phyloP scores from a whole-genome alignment of 371 early-diverging fungal genomes.

The Chytridium lagenaria region DNA sequence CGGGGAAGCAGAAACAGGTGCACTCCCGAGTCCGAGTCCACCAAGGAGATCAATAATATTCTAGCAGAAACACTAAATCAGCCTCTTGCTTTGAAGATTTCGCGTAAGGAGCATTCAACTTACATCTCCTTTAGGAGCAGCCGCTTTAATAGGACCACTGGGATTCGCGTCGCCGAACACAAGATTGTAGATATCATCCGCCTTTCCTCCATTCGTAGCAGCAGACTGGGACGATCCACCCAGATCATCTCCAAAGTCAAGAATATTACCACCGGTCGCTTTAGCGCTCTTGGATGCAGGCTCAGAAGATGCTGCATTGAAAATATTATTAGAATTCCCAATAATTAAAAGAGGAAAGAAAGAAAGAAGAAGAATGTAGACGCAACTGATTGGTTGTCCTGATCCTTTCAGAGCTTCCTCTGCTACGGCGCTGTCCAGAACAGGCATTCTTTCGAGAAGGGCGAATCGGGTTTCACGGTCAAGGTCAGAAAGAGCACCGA shows the following conservation, averaged over 20 bases:
- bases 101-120: slow-evolving; percentile 38
- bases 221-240: slow-evolving; percentile 23
- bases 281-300: not conserved
- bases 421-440: slow-evolving; percentile 68
- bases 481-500: slow-evolving; percentile 71
- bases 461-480: slow-evolving; percentile 68
- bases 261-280: slow-evolving; percentile 20
- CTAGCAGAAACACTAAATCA: slow-evolving; percentile 28
- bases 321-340: too few relatives aligned
- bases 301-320: not conserved
- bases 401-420: slow-evolving; percentile 61
- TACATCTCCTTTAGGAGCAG: slow-evolving; percentile 32
- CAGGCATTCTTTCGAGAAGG: slow-evolving; percentile 93
- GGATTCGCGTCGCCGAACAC: slow-evolving; percentile 38
- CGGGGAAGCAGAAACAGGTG: slow-evolving; percentile 43
- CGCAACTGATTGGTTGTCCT: slow-evolving; percentile 42
- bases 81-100: slow-evolving; percentile 35
- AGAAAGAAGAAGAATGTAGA: too few relatives aligned
- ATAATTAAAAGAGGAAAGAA: not conserved
- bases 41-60: slow-evolving; percentile 84
- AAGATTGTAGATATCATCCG: slow-evolving; percentile 39
- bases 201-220: slow-evolving; percentile 2
- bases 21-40: slow-evolving; percentile 59
- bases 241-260: slow-evolving; percentile 42
- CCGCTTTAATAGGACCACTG: slow-evolving; percentile 4